These are phyloP conservation scores for Penicillium vulpinum DNA, from an alignment of 2,329 filamentous ascomycete species.

Conservation along the genomic window DNA sequence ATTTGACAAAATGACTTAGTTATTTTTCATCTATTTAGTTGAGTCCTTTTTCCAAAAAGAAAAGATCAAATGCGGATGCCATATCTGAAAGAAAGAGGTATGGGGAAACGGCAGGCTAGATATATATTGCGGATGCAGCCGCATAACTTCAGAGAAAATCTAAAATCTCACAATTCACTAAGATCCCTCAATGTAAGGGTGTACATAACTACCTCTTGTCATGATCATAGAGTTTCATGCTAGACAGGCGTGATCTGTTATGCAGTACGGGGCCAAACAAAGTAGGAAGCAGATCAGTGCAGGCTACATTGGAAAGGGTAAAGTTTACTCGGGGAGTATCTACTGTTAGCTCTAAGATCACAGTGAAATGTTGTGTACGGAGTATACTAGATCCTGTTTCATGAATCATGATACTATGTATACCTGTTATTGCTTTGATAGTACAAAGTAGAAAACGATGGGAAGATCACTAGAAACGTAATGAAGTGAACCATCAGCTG, in stretches of 20 bases:
- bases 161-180: no score
- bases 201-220: neutral
- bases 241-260: neutral
- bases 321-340: conserved; percentile 25
- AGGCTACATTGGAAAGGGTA: conserved; percentile 12
- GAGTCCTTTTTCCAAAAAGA: no score
- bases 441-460: neutral
- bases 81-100: no score
- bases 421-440: conserved; percentile 2
- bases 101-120: no score
- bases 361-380: neutral
- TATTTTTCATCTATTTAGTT: no score
- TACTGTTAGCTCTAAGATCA: neutral
- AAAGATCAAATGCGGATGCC: no score
- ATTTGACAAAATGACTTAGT: no score
- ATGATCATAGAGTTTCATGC: neutral
- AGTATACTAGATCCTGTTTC: no score
- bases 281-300: conserved; percentile 14
- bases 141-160: no score
- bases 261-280: no score
- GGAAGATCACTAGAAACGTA: neutral
- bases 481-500: conserved; percentile 18
- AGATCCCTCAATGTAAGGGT: no score
- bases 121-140: no score
- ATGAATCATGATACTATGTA: neutral